Evolutionary conservation across 2,329 filamentous ascomycete genomes (phyloP).

Genomic region (Colletotrichum cordylinicola): DNA sequence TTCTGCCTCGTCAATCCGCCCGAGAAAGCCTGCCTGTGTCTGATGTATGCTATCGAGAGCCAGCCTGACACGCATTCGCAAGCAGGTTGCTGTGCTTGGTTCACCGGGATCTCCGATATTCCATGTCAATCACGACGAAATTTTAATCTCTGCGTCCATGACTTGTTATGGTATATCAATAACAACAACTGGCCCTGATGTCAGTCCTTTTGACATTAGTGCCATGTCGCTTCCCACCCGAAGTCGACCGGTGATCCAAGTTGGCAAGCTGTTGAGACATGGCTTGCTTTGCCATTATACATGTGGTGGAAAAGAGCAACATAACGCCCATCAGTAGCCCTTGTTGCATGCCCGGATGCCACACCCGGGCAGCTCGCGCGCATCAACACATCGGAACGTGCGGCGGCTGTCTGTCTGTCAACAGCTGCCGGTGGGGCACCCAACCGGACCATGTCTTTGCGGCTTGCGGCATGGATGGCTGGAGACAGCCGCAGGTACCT

Average conservation of each 20-base stretch:
- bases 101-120: neutral
- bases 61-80: neutral
- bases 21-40: neutral
- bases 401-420: neutral
- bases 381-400: neutral
- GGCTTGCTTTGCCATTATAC: neutral
- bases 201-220: neutral
- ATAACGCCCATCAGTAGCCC: neutral
- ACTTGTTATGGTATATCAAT: neutral
- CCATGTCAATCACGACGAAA: neutral
- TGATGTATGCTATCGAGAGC: neutral
- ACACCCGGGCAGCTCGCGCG: neutral
- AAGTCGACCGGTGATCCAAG: neutral
- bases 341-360: neutral
- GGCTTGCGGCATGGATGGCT: neutral
- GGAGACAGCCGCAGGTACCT: neutral
- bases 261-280: neutral
- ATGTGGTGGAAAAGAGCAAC: neutral
- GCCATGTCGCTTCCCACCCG: neutral
- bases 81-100: neutral
- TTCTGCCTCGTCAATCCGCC: neutral
- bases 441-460: neutral
- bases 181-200: neutral
- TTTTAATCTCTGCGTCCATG: neutral
- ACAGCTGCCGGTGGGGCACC: neutral